Conservation (phyloP, 1,284 basidiomycete genomes). For the Mycosarcoma maydis region DNA sequence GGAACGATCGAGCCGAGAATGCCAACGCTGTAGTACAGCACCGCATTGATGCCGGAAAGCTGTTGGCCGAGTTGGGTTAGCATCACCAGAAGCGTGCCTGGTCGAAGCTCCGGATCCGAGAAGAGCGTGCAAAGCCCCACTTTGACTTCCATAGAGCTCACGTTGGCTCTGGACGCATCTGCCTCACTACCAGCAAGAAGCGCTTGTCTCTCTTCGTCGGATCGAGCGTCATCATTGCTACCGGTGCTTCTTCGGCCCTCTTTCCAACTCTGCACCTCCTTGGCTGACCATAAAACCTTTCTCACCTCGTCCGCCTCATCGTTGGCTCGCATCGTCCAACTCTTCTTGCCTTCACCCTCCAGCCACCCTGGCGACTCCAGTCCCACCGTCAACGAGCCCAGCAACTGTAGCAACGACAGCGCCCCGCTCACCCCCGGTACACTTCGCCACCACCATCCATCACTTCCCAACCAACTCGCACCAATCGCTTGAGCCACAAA, state of each 20-base stretch:
- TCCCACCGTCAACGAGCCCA: slow-evolving; percentile 51
- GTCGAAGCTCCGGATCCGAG: slow-evolving; percentile 27
- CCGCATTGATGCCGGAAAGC: slow-evolving; percentile 61
- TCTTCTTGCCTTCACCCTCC: slow-evolving; percentile 33
- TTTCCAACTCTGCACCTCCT: slow-evolving; percentile 36
- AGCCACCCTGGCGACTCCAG: slow-evolving; percentile 59
- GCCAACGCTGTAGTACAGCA: slow-evolving; percentile 63
- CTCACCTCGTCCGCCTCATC: slow-evolving; percentile 32
- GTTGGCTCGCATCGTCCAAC: not conserved
- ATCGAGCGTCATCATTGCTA: not conserved
- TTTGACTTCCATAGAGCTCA: not conserved
- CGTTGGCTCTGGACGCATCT: too few species aligned
- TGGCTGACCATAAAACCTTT: slow-evolving; percentile 34
- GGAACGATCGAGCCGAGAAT: slow-evolving; percentile 57
- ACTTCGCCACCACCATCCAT: slow-evolving; percentile 61
- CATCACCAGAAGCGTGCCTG: slow-evolving; percentile 49
- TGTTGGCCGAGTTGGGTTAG: slow-evolving; percentile 64
- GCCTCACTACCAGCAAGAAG: slow-evolving; percentile 24
- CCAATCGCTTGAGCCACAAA: slow-evolving; percentile 68
- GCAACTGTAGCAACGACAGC: slow-evolving; percentile 65
- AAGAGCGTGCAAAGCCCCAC: slow-evolving; percentile 24
- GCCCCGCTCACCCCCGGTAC: slow-evolving; percentile 64
- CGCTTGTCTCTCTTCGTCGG: slow-evolving; percentile 35
- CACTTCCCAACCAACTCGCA: slow-evolving; percentile 58
- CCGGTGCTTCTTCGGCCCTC: slow-evolving; percentile 4